Base-by-base conservation (phyloP, 2,329 filamentous ascomycete species). In the Aspergillus piperis region DNA sequence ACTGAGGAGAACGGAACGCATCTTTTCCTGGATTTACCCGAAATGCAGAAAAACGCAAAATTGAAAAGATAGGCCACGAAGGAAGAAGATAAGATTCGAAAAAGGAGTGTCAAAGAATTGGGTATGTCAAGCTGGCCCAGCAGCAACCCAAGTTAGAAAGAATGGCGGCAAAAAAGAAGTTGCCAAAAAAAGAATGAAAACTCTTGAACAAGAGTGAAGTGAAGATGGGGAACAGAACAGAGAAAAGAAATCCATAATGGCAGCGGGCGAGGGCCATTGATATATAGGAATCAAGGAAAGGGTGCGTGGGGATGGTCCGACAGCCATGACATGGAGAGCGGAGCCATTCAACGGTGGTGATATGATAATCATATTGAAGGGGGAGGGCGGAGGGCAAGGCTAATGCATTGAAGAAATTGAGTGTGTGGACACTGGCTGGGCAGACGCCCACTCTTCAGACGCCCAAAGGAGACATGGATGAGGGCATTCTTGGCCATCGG, bases 361-460 rank as follows among this genome's bases (percentile, higher is more conserved):
- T 36, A 36, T 36, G 32, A 15, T 36, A 36, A 36, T 15, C 32
- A 36, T 52, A 61, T 61, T 61, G 53, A 55, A 58, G 32, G 32
- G 61, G 63, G 49, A 11, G 51, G 47, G 47, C 21, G 23, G 36
- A 52, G 56, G 48, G 41, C 50, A 50, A 50, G 49, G 21, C 63
- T 63, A 61, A 61, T 58, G 63, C 59, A 30, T 57, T 59, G 48
- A 47, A 49, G 54, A 65, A 32, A 65, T 65, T 63, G 57, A 61
- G 30, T 13, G 27, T 38, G 61, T 64, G 62, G 62, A 30, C 53
- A 52, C 58, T 27, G 23, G 32, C 47, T 27, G 25, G n/a, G 25
- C n/a, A 19, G 15, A 51, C 8, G 48, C 47, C 36, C 47, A 27
- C 47, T 25, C 39, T 23, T 23, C 25, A 17, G 17, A 38, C 25